Evolutionary conservation across 495 filamentous ascomycete species (phyloP), one percentile per base, ranked within the genome.

Genomic region (Penicillium cinerascens): DNA sequence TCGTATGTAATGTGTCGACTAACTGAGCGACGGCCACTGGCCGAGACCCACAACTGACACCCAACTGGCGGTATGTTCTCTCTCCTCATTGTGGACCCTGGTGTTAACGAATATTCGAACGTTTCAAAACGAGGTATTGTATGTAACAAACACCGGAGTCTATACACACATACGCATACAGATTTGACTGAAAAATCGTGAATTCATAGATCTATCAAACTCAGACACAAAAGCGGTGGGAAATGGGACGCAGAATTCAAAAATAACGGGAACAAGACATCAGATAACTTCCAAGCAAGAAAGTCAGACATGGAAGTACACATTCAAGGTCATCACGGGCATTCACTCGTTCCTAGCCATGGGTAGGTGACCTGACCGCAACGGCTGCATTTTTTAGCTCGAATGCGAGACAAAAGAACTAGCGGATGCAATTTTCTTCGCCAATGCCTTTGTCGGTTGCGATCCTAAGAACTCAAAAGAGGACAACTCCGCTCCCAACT

Each of bases 391-490:
- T 44, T 16, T 48, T 55, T 29, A 59, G 52, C 44, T 56, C 26
- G 47, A 51, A 26, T 45, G 52, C 1, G 56, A 47, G 21, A 65
- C 62, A 29, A 62, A 65, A 2, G 59, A 53, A 21, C 62, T 63
- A 16, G 47, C 51, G 7, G 53, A 47, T 35, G 51, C 56, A 39
- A 63, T 63, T 40, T 63, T 63, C 25, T 55, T 54, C 9, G 59
- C 59, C 18, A 65, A 20, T 1, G 56, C 45, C 49, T 51, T 65
- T 18, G 57, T 45, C 1, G 63, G 54, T 39, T 58, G 59, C 2
- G 63, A 65, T 2, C 63, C 63, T 11, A 65, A 45, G 47, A 65
- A 65, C 10, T 65, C 63, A 37, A 65, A 65, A 3, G 63, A 59
- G 21, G 59, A 55, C n/a, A 65, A 27, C 35, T 65, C 63, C 3